These are phyloP conservation scores for Penicillium sp. DNA, from an alignment of 2,329 filamentous ascomycete genomes.

Conservation along the genomic window DNA sequence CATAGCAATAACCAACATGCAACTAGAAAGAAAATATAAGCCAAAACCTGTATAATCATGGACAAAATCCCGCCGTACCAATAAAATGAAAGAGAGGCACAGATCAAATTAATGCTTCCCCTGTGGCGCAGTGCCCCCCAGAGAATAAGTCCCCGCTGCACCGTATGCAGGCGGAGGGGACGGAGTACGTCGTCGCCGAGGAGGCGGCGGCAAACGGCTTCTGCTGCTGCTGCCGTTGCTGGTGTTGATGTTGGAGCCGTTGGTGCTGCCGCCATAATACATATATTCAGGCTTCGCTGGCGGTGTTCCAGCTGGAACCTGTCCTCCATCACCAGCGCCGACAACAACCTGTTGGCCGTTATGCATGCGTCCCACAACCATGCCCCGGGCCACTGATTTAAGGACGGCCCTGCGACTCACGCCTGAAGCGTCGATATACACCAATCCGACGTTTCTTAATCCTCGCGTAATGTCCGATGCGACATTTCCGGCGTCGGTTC, in stretches of 20 bases:
- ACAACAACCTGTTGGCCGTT: conserved; percentile 48
- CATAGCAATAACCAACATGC: not conserved
- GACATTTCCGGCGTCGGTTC: conserved; percentile 75
- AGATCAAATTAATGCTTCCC: conserved; percentile 25
- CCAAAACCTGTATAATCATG: not conserved
- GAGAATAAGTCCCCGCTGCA: conserved; percentile 30
- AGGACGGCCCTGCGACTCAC: conserved; percentile 85
- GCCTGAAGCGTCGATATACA: conserved; percentile 94
- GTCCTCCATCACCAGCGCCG: conserved; percentile 44
- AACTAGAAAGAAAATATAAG: not conserved
- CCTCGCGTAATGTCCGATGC: conserved; percentile 74
- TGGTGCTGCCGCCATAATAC: conserved; percentile 8
- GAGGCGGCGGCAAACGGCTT: conserved; percentile 29
- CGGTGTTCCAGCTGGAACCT: conserved; percentile 17
- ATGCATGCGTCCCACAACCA: conserved; percentile 57
- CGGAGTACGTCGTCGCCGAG: conserved; percentile 27
- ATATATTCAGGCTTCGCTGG: conserved; percentile 8
- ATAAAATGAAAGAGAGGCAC: not conserved
- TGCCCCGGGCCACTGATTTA: conserved; percentile 93
- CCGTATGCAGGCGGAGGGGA: conserved; percentile 41
- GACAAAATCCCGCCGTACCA: not conserved
- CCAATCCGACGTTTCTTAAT: conserved; percentile 91
- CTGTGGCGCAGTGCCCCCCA: conserved; percentile 29
- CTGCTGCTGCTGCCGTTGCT: conserved; percentile 1
- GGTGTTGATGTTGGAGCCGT: conserved; percentile 19